These are phyloP conservation scores for Candida chauliodis DNA, from an alignment of 805 yeast genomes.

Conservation along the genomic window DNA sequence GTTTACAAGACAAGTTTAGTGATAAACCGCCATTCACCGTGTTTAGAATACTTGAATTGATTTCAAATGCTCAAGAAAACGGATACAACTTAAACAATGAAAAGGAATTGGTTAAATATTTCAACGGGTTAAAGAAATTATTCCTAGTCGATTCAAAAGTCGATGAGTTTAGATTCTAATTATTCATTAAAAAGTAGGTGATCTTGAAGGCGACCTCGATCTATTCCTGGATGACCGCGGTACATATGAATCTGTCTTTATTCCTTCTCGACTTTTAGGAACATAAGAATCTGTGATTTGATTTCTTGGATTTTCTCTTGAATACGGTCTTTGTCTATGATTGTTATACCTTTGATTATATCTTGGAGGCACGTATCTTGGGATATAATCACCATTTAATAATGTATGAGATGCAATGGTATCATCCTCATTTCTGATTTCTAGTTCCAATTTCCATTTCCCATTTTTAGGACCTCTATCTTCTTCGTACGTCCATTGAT, in stretches of 20 bases:
- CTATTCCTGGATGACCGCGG: constrained; percentile 10
- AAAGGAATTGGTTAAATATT: constrained; percentile 36
- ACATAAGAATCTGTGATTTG: constrained; percentile 11
- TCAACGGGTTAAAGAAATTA: constrained; percentile 38
- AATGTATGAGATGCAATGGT: constrained; percentile 15
- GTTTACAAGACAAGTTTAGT: too few species aligned
- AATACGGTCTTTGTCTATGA: neutral
- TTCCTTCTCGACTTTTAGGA: constrained; percentile 11
- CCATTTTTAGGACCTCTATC: constrained; percentile 43
- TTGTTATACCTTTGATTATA: constrained; percentile 2
- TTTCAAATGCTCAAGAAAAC: constrained; percentile 35
- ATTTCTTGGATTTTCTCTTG: neutral
- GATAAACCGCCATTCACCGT: constrained; percentile 59
- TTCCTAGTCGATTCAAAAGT: constrained; percentile 27
- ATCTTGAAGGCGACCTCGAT: constrained; percentile 11
- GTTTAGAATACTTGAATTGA: constrained; percentile 43
- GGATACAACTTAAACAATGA: constrained; percentile 29
- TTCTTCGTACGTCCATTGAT: constrained; percentile 46
- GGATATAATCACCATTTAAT: constrained; percentile 17
- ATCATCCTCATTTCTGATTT: constrained; percentile 21
- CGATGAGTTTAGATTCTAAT: constrained; percentile 15
- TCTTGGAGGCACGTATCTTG: constrained; percentile 12
- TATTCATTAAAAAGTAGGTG: constrained; percentile 3
- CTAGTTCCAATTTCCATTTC: constrained; percentile 42
- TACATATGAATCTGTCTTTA: constrained; percentile 12